A percentile compares a stretch with the other conserved stretches of the same genome.
Conservation (phyloP, 2,329 filamentous ascomycete species). For the Cyclaneusma minus region DNA sequence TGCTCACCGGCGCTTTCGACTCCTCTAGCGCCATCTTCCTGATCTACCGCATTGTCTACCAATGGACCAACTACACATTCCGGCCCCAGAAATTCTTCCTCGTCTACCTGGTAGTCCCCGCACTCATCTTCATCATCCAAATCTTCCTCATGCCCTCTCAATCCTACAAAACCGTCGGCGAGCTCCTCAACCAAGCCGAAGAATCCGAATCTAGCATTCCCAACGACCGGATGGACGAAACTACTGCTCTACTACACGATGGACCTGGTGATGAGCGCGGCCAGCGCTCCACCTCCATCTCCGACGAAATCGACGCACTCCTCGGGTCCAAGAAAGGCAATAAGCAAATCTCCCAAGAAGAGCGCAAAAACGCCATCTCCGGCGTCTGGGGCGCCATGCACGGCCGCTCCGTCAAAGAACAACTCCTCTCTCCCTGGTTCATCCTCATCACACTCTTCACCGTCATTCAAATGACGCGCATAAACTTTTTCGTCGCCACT, state of each 20-base stretch:
- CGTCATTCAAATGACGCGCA: slow-evolving; percentile 59
- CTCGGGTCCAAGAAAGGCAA: slow-evolving; percentile 50
- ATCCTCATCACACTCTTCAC: slow-evolving; percentile 68
- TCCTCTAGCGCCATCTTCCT: slow-evolving; percentile 68
- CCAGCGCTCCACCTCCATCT: slow-evolving; percentile 19
- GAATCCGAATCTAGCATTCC: slow-evolving; percentile 23
- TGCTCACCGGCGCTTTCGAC: slow-evolving; percentile 72
- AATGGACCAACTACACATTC: slow-evolving; percentile 39
- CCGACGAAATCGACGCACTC: slow-evolving; percentile 58
- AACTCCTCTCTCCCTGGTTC: slow-evolving; percentile 74
- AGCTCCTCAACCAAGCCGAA: slow-evolving; percentile 62
- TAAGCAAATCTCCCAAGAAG: slow-evolving; percentile 49
- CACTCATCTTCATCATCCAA: slow-evolving; percentile 49
- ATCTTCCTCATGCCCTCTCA: slow-evolving; percentile 56
- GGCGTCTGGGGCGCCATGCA: slow-evolving; percentile 85
- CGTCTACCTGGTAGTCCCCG: slow-evolving; percentile 54
- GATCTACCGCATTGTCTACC: slow-evolving; percentile 55
- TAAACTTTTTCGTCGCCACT: slow-evolving; percentile 89
- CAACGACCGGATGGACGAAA: slow-evolving; percentile 42
- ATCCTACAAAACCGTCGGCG: slow-evolving; percentile 74
- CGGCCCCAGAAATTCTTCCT: slow-evolving; percentile 57
- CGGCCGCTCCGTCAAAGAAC: slow-evolving; percentile 49
- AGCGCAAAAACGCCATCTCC: slow-evolving; percentile 45
- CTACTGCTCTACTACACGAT: slow-evolving; percentile 21
- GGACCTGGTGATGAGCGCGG: slow-evolving; percentile 35